Evolutionary conservation across 2,329 filamentous ascomycete genomes (phyloP).

Genomic region (Aspergillus pseudonomiae): DNA sequence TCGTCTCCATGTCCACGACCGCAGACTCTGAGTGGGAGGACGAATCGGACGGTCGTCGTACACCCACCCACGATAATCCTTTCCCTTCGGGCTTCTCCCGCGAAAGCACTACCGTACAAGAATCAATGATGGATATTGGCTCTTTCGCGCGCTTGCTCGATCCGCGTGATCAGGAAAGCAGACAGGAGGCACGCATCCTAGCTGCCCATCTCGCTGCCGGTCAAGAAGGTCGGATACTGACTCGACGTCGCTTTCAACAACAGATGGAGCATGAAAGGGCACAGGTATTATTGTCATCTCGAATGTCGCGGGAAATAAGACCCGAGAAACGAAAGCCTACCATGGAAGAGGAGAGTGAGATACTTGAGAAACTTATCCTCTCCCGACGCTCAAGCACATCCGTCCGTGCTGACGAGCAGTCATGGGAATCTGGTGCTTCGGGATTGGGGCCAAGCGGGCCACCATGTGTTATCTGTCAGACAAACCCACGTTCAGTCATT

Average conservation of each 20-base stretch:
- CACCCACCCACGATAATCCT: slow-evolving; percentile 72
- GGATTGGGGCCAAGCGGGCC: slow-evolving; percentile 75
- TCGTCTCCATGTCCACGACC: slow-evolving; percentile 68
- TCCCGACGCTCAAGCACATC: slow-evolving; percentile 46
- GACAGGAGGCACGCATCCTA: slow-evolving; percentile 77
- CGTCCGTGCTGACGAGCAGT: slow-evolving; percentile 29
- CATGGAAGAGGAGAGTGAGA: slow-evolving; percentile 58
- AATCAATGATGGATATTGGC: slow-evolving; percentile 65
- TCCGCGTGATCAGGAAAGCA: slow-evolving; percentile 75
- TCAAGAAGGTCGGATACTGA: slow-evolving; percentile 66
- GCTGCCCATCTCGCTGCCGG: slow-evolving; percentile 73
- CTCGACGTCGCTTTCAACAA: slow-evolving; percentile 74
- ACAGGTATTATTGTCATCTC: slow-evolving; percentile 63
- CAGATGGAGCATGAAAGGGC: slow-evolving; percentile 70
- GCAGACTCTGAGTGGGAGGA: slow-evolving; percentile 55
- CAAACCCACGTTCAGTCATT: slow-evolving; percentile 80
- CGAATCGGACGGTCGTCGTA: slow-evolving; percentile 58
- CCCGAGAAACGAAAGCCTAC: slow-evolving; percentile 38
- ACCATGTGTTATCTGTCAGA: slow-evolving; percentile 92
- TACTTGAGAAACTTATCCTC: slow-evolving; percentile 64
- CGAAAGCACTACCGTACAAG: slow-evolving; percentile 58
- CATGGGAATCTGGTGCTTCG: slow-evolving; percentile 72
- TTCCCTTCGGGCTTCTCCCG: slow-evolving; percentile 51
- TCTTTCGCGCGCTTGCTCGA: slow-evolving; percentile 81
- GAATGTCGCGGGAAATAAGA: slow-evolving; percentile 33